Percentiles rank a stretch among this genome's conserved stretches.
Evolutionary conservation across 1,139 yeast genomes (phyloP).

Genomic region (Suhomyces anneliseae): DNA sequence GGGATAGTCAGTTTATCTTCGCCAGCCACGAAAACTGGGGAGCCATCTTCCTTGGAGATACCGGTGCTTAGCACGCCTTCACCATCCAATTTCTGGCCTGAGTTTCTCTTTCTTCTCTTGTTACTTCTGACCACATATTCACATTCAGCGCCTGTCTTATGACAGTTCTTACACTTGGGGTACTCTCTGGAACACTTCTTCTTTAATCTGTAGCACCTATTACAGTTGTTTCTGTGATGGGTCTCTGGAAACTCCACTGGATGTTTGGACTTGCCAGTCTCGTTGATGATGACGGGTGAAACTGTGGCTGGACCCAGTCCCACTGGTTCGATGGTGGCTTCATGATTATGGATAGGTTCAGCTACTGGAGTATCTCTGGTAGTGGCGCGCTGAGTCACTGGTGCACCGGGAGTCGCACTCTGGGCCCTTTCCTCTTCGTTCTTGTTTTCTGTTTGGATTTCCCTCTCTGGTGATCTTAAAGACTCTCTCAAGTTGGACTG

Average conservation of each 20-base stretch:
- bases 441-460: no score
- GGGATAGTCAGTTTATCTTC: background rate
- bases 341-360: no score
- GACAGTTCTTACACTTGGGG: constrained; percentile 41
- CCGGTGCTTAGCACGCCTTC: constrained; percentile 6
- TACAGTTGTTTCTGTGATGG: constrained; percentile 40
- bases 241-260: constrained; percentile 24
- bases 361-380: no score
- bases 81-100: constrained; percentile 4
- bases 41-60: constrained; percentile 3
- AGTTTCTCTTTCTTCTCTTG: constrained; percentile 23
- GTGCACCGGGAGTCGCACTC: no score
- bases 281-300: constrained; percentile 4
- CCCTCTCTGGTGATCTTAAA: constrained; percentile 1
- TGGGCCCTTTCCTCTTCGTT: constrained; percentile 7
- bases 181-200: constrained; percentile 42
- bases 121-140: constrained; percentile 36
- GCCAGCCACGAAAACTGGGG: constrained; percentile 5
- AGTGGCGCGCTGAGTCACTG: no score
- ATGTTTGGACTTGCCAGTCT: constrained; percentile 5
- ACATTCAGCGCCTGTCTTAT: constrained; percentile 36
- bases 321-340: no score
- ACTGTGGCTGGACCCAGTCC: background rate
- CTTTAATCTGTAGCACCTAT: constrained; percentile 44
- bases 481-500: constrained; percentile 21